Conservation (phyloP, 2,329 filamentous ascomycete species). For the Allantophomopsis cytisporea region DNA sequence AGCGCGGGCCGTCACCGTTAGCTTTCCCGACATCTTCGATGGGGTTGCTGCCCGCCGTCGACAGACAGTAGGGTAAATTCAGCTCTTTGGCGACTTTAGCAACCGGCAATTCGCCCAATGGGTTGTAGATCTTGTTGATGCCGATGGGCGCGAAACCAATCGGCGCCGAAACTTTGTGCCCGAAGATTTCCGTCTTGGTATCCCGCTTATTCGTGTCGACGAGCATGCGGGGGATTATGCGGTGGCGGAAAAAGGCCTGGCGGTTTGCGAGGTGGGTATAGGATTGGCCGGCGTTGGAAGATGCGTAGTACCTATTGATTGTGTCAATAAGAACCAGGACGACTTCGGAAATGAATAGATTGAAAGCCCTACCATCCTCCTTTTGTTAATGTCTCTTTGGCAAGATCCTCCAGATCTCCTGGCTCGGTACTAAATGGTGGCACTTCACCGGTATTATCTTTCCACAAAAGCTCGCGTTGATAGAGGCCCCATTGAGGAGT, state of each 20-base stretch:
- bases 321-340: not conserved
- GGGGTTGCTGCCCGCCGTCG: constrained; percentile 33
- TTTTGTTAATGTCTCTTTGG: constrained; percentile 38
- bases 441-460: constrained; percentile 31
- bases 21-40: constrained; percentile 45
- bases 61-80: constrained; percentile 43
- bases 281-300: constrained; percentile 40
- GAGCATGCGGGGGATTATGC: constrained; percentile 46
- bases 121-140: constrained; percentile 53
- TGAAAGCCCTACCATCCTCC: constrained; percentile 26
- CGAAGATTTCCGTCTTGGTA: constrained; percentile 42
- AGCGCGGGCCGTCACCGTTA: constrained; percentile 37
- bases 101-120: constrained; percentile 40
- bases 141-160: constrained; percentile 53
- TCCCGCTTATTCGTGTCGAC: constrained; percentile 46
- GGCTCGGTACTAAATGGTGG: constrained; percentile 40
- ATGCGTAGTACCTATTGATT: constrained; percentile 30
- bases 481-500: constrained; percentile 40
- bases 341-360: not conserved
- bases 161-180: constrained; percentile 42
- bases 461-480: constrained; percentile 40
- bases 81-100: constrained; percentile 45
- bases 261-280: constrained; percentile 41
- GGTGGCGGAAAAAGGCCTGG: constrained; percentile 49
- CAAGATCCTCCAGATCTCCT: constrained; percentile 41